phyloP scores from a whole-genome alignment of 2,329 filamentous ascomycete genomes.

The Periconia sp. region DNA sequence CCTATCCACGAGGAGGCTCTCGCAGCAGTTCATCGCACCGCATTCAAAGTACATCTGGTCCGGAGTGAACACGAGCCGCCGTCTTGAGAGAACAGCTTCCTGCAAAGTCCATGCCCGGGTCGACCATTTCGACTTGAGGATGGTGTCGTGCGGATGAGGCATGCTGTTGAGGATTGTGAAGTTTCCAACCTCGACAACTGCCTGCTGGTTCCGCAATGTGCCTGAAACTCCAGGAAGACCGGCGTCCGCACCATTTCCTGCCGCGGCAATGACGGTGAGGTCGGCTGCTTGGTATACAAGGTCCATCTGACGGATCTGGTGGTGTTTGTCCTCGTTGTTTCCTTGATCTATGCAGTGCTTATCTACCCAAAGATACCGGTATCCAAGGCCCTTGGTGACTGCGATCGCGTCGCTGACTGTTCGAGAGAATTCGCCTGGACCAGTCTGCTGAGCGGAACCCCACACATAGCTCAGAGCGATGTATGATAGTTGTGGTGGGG shows the following conservation, averaged over 20 bases:
- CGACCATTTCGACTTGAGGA: too few relatives aligned
- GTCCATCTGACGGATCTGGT: slow-evolving; percentile 16
- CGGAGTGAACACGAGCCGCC: too few relatives aligned
- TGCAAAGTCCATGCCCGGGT: too few relatives aligned
- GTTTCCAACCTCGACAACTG: too few relatives aligned
- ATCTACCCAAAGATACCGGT: slow-evolving; percentile 3
- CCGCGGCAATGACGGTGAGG: slow-evolving; percentile 17
- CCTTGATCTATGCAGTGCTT: slow-evolving; percentile 5
- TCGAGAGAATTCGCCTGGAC: too few relatives aligned
- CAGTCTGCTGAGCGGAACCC: slow-evolving; percentile 1
- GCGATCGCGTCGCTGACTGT: slow-evolving; percentile 4
- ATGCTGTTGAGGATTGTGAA: too few relatives aligned
- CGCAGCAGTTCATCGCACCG: too few relatives aligned
- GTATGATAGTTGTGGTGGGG: not conserved
- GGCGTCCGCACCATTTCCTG: slow-evolving; percentile 18
- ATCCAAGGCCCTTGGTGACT: not conserved
- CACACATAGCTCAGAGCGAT: slow-evolving; percentile 11
- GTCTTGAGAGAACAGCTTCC: too few relatives aligned
- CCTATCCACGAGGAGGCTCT: too few relatives aligned
- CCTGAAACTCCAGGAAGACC: slow-evolving; percentile 11
- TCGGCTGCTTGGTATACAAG: slow-evolving; percentile 12
- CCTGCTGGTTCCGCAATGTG: too few relatives aligned
- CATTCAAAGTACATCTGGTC: too few relatives aligned
- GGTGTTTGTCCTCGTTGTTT: not conserved
- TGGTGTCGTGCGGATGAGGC: too few relatives aligned